A percentile compares a stretch with the other conserved stretches of the same genome.
phyloP scores from a whole-genome alignment of 352 stramenopile genomes.

The Phytophthora colocasiae region DNA sequence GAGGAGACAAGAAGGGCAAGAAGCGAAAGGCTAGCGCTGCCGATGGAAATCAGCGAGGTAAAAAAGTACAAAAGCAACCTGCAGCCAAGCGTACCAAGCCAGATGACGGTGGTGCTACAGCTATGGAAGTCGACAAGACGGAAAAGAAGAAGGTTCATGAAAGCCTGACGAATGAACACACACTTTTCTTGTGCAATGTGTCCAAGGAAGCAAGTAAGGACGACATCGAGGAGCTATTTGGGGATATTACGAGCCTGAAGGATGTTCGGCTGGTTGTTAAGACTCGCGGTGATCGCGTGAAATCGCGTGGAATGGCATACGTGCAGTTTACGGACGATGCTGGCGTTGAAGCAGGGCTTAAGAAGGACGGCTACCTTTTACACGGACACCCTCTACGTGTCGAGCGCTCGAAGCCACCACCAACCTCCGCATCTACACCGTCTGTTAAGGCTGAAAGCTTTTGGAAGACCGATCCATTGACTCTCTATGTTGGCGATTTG shows the following conservation, averaged over 20 bases:
- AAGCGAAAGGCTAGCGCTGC: slow-evolving; percentile 25
- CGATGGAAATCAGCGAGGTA: slow-evolving; percentile 18
- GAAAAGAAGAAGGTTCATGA: slow-evolving; percentile 49
- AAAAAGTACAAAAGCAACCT: slow-evolving; percentile 14
- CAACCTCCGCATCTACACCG: slow-evolving; percentile 18
- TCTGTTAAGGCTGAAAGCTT: slow-evolving; percentile 29
- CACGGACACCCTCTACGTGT: slow-evolving; percentile 57
- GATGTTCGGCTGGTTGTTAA: slow-evolving; percentile 77
- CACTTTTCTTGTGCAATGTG: slow-evolving; percentile 75
- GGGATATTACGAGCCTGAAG: slow-evolving; percentile 51
- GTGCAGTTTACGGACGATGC: slow-evolving; percentile 63
- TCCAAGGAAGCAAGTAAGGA: slow-evolving; percentile 62
- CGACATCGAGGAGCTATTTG: slow-evolving; percentile 61
- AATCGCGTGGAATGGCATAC: slow-evolving; percentile 82
- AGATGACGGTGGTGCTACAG: background rate
- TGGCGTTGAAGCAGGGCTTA: slow-evolving; percentile 47
- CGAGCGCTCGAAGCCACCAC: slow-evolving; percentile 55
- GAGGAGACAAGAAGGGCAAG: slow-evolving; percentile 27
- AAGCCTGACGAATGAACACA: slow-evolving; percentile 64
- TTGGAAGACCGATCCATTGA: slow-evolving; percentile 61
- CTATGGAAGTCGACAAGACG: slow-evolving; percentile 9
- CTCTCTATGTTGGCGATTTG: slow-evolving; percentile 64
- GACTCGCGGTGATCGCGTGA: slow-evolving; percentile 56
- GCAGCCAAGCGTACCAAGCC: slow-evolving; percentile 39
- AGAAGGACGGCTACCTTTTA: slow-evolving; percentile 38